A percentile compares a stretch with the other conserved stretches of the same genome.
These are phyloP conservation scores for Claviceps sp. DNA, from an alignment of 2,329 filamentous ascomycete genomes.

Conservation along the genomic window DNA sequence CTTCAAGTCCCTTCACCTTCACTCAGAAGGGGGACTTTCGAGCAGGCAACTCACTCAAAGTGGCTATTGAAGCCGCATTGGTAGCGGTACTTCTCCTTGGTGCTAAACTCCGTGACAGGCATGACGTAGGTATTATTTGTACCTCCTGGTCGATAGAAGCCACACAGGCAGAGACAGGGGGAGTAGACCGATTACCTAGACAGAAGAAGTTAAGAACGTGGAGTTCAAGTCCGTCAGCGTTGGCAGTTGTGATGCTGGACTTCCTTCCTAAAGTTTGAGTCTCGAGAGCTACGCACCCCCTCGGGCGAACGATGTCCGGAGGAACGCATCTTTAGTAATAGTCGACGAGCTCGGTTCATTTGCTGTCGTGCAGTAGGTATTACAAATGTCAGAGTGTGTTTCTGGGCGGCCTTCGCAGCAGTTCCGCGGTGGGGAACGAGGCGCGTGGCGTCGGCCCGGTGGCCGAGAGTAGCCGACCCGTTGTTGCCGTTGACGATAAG, in stretches of 20 bases:
- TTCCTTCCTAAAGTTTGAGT: no score
- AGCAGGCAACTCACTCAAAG: constrained; percentile 48
- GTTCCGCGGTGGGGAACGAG: constrained; percentile 5
- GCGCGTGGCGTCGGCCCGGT: neutral
- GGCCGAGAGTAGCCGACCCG: constrained; percentile 4
- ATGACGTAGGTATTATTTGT: constrained; percentile 19
- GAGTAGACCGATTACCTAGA: no score
- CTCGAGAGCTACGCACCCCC: no score
- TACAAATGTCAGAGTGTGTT: no score
- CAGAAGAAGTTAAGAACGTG: no score
- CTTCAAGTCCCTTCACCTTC: no score
- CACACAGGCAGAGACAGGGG: neutral
- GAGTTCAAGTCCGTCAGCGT: no score
- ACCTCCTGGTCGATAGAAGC: neutral
- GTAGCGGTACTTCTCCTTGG: constrained; percentile 53
- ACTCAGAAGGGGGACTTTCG: neutral
- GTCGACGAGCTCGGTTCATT: no score
- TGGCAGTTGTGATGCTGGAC: no score
- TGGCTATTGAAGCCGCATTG: constrained; percentile 67
- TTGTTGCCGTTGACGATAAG: neutral
- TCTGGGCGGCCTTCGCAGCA: neutral
- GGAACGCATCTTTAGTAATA: no score
- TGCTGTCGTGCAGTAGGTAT: no score
- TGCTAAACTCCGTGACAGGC: constrained; percentile 35
- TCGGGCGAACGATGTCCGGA: no score